phyloP scores from a whole-genome alignment of 345 rosid genomes.

The Geranium brycei region DNA sequence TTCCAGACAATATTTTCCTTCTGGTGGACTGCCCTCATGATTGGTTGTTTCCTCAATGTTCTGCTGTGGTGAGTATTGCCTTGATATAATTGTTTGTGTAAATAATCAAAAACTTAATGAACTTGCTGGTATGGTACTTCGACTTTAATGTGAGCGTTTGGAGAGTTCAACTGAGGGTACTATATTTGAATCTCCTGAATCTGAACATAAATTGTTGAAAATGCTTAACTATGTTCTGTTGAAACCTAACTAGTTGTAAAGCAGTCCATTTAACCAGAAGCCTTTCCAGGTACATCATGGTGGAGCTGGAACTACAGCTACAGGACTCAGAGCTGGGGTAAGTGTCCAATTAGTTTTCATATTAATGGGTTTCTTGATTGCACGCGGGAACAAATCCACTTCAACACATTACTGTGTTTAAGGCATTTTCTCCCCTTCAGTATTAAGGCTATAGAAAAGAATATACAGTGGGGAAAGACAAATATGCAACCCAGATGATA shows the following conservation, averaged over 20 bases:
- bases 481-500: neutral
- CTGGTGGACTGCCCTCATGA: conserved; percentile 95
- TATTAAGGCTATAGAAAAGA: neutral
- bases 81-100: neutral
- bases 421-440: neutral
- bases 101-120: neutral
- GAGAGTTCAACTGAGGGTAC: too few species aligned
- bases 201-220: neutral
- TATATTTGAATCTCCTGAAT: neutral
- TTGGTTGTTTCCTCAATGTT: conserved; percentile 98
- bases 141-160: neutral
- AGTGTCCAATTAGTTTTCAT: conserved; percentile 2
- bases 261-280: conserved; percentile 5
- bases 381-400: neutral
- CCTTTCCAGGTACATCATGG: conserved; percentile 82
- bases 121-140: neutral
- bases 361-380: conserved; percentile 3
- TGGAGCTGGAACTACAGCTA: conserved; percentile 97
- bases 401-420: neutral
- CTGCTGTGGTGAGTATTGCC: conserved; percentile 62
- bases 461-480: neutral
- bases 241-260: too few species aligned
- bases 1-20: conserved; percentile 56
- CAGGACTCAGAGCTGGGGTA: conserved; percentile 96
- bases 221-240: neutral